Evolutionary conservation across 345 rosid genomes (phyloP), one percentile per base, ranked within the genome.

Genomic region (Limnanthes douglasii): DNA sequence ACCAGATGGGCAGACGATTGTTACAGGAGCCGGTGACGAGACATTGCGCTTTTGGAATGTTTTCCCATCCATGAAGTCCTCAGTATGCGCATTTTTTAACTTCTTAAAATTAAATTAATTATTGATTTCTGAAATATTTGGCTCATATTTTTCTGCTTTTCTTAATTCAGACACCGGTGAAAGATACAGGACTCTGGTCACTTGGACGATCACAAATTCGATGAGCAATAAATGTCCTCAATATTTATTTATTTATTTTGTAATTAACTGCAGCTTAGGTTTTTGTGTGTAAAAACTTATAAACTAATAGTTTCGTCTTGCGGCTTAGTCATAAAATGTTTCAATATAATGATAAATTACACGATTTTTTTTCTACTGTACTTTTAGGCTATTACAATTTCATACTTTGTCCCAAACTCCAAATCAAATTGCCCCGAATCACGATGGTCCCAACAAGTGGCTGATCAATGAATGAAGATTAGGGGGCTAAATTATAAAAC

Each of bases 11-110:
- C 70, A 79, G 83, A 90, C 98, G 15, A 85, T 84, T 59, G 96
- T 90, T 41, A 90, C 94, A 0, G 96, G 98, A 53, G 98, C 98
- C 27, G 98, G 98, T 32, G 98, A 90, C 32, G 98, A 90, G 65
- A 90, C 94, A 8, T 39, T 90, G 41, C 51, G 98, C 28, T 90
- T 90, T 56, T 84, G 98, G 96, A 78, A 84, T 29, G 67, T 84
- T 33, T 90, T 84, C 59, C 98, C 98, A 8, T 84, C 94, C 5
- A 58, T 69, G 27, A 84, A 75, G 65, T 23, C 84, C 31, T 84
- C 70, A 28, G 97, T 88, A 48, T 49, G 78, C 21, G 11, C 25
- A 21, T 18, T 11, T 26, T 34, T 27, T 8, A n/a, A n/a, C n/a
- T n/a, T n/a, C n/a, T n/a, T n/a, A n/a, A n/a, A 23, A n/a, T 11